Evolutionary conservation across 257 asterid species (phyloP).

Genomic region (Nicotiana obtusifolia): DNA sequence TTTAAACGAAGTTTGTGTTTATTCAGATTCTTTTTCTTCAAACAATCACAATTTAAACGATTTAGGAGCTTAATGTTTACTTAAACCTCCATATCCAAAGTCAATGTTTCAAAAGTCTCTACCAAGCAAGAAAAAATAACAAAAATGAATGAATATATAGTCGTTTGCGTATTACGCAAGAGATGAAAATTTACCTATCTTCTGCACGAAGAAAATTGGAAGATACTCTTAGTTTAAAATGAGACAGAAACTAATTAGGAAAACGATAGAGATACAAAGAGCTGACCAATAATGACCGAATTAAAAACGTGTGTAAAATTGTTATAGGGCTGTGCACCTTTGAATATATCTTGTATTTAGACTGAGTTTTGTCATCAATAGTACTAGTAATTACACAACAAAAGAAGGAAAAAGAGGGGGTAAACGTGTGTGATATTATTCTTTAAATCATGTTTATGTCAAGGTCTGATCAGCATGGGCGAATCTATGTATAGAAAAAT

Average conservation of each 20-base stretch:
- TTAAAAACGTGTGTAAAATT: background rate
- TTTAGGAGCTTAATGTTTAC: background rate
- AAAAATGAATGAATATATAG: background rate
- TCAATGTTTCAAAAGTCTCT: background rate
- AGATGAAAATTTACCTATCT: background rate
- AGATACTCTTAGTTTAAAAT: background rate
- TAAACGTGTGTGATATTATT: background rate
- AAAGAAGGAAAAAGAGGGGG: background rate
- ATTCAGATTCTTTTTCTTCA: background rate
- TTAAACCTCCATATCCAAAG: background rate
- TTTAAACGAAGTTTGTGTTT: background rate
- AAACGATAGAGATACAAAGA: background rate
- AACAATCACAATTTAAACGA: background rate
- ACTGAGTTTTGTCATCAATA: background rate
- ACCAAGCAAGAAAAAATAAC: background rate
- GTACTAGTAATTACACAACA: background rate
- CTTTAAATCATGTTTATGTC: background rate
- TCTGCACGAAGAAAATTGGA: background rate
- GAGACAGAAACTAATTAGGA: background rate
- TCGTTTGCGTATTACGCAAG: background rate
- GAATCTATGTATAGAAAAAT: too few relatives aligned
- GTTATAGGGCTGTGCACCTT: background rate
- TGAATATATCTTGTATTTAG: background rate
- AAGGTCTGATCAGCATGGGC: background rate
- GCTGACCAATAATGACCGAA: background rate